A percentile compares a stretch with the other conserved stretches of the same genome.
Conservation (phyloP, 2,329 filamentous ascomycete species). For the Hymenoscyphus linearis region DNA sequence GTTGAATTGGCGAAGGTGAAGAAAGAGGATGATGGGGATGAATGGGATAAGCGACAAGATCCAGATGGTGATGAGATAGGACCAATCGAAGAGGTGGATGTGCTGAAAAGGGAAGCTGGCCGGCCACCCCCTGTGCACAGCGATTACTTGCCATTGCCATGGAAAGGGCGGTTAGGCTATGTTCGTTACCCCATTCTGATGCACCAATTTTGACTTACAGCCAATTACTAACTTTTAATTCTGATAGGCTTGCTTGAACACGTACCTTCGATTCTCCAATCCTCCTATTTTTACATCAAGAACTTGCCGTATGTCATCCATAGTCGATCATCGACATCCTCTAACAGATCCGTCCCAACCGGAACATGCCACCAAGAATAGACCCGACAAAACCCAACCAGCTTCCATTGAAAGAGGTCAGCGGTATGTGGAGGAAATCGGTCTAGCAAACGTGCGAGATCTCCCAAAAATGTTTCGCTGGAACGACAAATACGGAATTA, state of each 20-base stretch:
- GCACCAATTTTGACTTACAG: not conserved
- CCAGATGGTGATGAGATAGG: slow-evolving; percentile 28
- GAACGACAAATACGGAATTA: slow-evolving; percentile 90
- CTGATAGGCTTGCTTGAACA: slow-evolving; percentile 76
- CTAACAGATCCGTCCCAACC: slow-evolving; percentile 69
- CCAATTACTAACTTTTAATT: not conserved
- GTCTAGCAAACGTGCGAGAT: slow-evolving; percentile 77
- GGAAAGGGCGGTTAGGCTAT: slow-evolving; percentile 86
- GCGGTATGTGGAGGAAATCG: slow-evolving; percentile 69
- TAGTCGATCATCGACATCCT: slow-evolving; percentile 82
- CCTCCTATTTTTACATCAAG: slow-evolving; percentile 86
- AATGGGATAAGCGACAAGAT: slow-evolving; percentile 26
- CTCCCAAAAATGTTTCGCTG: slow-evolving; percentile 81
- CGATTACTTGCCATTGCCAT: slow-evolving; percentile 76
- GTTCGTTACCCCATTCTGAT: slow-evolving; percentile 43
- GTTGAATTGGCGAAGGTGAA: slow-evolving; percentile 21
- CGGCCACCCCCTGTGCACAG: slow-evolving; percentile 73
- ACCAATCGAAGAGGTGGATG: slow-evolving; percentile 26
- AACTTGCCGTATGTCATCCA: slow-evolving; percentile 86
- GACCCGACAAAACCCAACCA: slow-evolving; percentile 68
- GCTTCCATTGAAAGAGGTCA: slow-evolving; percentile 62
- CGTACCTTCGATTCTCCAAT: slow-evolving; percentile 76
- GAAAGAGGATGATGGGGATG: slow-evolving; percentile 23
- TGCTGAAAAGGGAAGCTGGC: slow-evolving; percentile 27
- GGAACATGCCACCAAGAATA: slow-evolving; percentile 78